Base-by-base conservation (phyloP, 768 basidiomycete species). In the Russula sp. region DNA sequence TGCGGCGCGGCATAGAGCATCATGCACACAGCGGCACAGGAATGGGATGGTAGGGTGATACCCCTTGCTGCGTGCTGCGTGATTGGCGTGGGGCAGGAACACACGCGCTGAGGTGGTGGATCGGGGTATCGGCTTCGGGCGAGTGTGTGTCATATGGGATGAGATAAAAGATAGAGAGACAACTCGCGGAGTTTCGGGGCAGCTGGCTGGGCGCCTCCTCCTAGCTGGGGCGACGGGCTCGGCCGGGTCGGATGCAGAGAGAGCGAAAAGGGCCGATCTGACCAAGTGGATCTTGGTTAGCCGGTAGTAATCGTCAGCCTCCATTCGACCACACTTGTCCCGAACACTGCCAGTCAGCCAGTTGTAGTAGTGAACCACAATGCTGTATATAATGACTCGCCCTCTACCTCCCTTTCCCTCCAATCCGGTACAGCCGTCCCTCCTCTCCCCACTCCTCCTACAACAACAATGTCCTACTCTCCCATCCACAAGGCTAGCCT, bases 401-500 rank as follows among this genome's bases (percentile, higher is more conserved):
- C 20, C 48, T 49, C 22, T 48, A 22, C 58, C 70, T 13, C 49
- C 70, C 16, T 49, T 54, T 61, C 64, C 6, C 44, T 55, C 61
- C 44, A 14, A 5, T 20, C 61, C 38, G 4, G 10, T 48, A 1
- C 46, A 1, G n/a, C n/a, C n/a, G n/a, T n/a, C n/a, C n/a, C n/a
- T n/a, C n/a, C n/a, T n/a, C n/a, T n/a, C n/a, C 46, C 58, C 71
- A 16, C 34, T 51, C 61, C 66, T n/a, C 53, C 61, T 63, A 55
- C 4, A n/a, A 54, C n/a, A n/a, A 64, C 59, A 57, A 70, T 52
- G 66, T 53, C 48, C 60, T 57, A 68, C 55, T 76, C 77, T 5
- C 76, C 79, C 11, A 51, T 81, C 30, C 81, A 82, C 74, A 75
- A 72, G 13, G 80, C 81, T 0, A 78, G 76, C 67, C 84, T 90